These are phyloP conservation scores for Agrostemma githago DNA, from an alignment of 148 eudicot genomes.

Conservation along the genomic window DNA sequence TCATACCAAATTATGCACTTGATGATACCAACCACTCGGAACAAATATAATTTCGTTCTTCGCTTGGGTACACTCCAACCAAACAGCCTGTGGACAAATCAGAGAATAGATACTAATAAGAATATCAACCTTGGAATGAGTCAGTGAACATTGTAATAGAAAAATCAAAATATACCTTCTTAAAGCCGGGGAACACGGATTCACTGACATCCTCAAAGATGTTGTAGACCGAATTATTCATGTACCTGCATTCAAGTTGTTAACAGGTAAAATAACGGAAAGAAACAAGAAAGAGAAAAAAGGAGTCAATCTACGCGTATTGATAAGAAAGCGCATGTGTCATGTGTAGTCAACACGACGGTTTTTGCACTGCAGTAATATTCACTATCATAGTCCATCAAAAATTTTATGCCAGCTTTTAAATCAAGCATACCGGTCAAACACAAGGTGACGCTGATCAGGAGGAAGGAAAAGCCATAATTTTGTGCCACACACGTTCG, in stretches of 20 bases:
- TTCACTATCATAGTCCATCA: constrained; percentile 10
- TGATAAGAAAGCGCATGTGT: too few species aligned
- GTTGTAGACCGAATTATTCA: constrained; percentile 73
- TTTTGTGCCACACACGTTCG: constrained; percentile 91
- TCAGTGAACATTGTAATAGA: not conserved
- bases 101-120: constrained; percentile 13
- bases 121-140: not conserved
- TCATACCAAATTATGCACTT: constrained; percentile 91
- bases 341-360: not conserved
- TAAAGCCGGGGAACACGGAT: constrained; percentile 57
- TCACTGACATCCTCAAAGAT: constrained; percentile 69
- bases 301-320: too few species aligned
- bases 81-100: constrained; percentile 55
- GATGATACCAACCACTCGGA: constrained; percentile 99
- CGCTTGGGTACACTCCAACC: constrained; percentile 85
- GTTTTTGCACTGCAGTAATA: not conserved
- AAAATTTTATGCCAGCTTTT: constrained; percentile 7
- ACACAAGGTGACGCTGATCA: constrained; percentile 65
- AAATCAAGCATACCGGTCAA: constrained; percentile 60
- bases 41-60: constrained; percentile 81
- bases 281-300: not conserved
- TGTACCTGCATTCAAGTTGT: constrained; percentile 42
- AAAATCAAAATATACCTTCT: constrained; percentile 49
- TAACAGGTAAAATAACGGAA: not conserved
- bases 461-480: constrained; percentile 89